Evolutionary conservation across 2,329 filamentous ascomycete species (phyloP), one percentile per base, ranked within the genome.

Genomic region (Penicillium sp.): DNA sequence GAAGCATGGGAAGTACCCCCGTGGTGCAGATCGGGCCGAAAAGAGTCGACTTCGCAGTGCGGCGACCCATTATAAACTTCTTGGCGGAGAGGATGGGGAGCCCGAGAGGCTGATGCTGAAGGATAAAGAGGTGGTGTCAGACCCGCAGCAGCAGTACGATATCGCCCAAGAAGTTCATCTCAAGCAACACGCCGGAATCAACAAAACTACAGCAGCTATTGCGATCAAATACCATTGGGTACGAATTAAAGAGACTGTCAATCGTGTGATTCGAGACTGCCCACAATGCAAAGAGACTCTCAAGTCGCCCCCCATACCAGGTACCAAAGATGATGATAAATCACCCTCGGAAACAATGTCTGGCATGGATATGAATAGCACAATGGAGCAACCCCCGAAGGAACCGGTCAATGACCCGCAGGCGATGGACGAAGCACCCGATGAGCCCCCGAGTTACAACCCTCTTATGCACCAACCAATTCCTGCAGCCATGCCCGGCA

Each of bases 141-240:
- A 97, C 72, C 90, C 91, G 13, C 85, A 89, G 66, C 85, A 86
- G 61, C 94, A 99, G 77, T 95, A 95, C 72, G 90, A 94, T 57
- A 94, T 97, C 65, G 90, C 92, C 13, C 82, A 89, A 44, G 80
- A 82, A 55, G 82, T 92, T 37, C 94, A 99, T 74, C 80, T 85
- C 50, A 75, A 80, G 54, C 82, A 87, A 40, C 94, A 99, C 69
- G 91, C 89, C 7, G 94, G 94, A 49, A 97, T 97, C 80, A 99
- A 99, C 80, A 97, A 97, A 78, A 97, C 93, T 0, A 97, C 93
- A 1, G 92, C 93, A 21, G 88, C 86, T 21, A 96, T 99, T 66
- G 91, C 93, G 12, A 90, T 97, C 70, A 89, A 88, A 68, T 97
- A 93, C 71, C 94, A 97, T 75, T 99, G 94, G 94, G 92, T 95